Conservation (phyloP, 345 rosid species). For the Salix arbutifolia region DNA sequence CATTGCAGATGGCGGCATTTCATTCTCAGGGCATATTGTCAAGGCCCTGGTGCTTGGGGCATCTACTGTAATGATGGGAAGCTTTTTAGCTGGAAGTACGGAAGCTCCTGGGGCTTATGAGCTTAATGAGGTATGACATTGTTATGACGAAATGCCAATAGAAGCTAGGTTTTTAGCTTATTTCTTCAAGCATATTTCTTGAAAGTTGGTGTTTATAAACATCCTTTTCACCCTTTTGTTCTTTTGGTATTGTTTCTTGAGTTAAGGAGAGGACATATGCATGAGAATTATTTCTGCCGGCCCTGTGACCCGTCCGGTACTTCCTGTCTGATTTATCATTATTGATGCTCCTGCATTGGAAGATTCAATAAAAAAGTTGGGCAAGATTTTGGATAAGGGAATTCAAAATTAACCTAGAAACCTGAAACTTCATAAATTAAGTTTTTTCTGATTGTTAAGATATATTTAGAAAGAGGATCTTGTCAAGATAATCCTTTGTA, state of each 20-base stretch:
- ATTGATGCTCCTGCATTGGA: background rate
- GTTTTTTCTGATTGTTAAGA: background rate
- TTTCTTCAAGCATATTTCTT: background rate
- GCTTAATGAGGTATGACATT: constrained; percentile 39
- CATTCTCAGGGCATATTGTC: constrained; percentile 92
- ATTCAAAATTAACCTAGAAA: background rate
- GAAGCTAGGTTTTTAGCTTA: background rate
- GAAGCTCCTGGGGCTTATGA: constrained; percentile 83
- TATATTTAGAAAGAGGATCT: background rate
- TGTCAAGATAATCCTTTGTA: background rate
- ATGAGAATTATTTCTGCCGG: background rate
- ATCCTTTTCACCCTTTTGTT: background rate
- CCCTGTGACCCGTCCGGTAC: background rate
- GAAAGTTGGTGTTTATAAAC: background rate
- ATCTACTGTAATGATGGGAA: constrained; percentile 96
- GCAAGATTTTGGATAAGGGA: background rate
- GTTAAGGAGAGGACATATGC: background rate
- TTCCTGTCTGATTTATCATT: background rate
- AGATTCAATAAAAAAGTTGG: background rate
- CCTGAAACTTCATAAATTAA: background rate
- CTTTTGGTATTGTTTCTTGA: background rate
- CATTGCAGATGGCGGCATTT: constrained; percentile 96
- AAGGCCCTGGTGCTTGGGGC: constrained; percentile 88
- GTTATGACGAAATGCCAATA: background rate
- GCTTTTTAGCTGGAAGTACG: constrained; percentile 87